phyloP scores from a whole-genome alignment of 2,329 filamentous ascomycete species.

The Stachybotrys elegans region DNA sequence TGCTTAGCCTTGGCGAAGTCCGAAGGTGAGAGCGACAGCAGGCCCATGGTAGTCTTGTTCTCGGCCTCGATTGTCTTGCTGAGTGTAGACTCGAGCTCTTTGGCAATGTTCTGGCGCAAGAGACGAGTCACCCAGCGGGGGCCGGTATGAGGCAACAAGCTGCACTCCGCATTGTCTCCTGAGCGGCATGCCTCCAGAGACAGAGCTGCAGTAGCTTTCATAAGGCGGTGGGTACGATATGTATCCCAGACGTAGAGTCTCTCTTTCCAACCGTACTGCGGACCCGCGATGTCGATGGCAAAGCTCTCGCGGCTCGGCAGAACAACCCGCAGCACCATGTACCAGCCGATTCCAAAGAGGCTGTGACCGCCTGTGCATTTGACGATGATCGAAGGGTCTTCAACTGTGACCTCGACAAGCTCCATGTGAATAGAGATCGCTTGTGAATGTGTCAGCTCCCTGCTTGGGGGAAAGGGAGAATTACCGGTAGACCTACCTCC shows the following conservation, averaged over 20 bases:
- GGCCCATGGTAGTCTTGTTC: neutral
- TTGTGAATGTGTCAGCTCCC: neutral
- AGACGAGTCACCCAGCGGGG: neutral
- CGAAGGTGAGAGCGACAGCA: neutral
- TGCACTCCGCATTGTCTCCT: neutral
- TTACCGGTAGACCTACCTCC: neutral
- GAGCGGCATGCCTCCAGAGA: neutral
- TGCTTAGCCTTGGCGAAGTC: neutral
- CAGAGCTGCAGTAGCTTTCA: neutral
- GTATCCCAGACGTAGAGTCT: neutral
- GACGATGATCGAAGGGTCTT: neutral
- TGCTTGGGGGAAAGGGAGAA: neutral
- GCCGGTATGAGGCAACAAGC: neutral
- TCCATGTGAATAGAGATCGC: neutral
- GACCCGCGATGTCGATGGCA: neutral
- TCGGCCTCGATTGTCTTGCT: neutral
- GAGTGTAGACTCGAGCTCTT: neutral
- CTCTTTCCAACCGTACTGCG: slow-evolving; percentile 1
- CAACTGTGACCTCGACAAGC: neutral
- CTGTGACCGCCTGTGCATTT: neutral
- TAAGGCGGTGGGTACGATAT: neutral
- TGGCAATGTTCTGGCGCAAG: neutral
- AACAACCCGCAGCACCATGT: neutral
- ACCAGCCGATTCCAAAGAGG: neutral
- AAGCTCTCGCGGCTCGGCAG: neutral